A percentile compares a stretch with the other conserved stretches of the same genome.
Evolutionary conservation across 1,284 basidiomycete species (phyloP).

Genomic region (Cutaneotrichosporon sp.): DNA sequence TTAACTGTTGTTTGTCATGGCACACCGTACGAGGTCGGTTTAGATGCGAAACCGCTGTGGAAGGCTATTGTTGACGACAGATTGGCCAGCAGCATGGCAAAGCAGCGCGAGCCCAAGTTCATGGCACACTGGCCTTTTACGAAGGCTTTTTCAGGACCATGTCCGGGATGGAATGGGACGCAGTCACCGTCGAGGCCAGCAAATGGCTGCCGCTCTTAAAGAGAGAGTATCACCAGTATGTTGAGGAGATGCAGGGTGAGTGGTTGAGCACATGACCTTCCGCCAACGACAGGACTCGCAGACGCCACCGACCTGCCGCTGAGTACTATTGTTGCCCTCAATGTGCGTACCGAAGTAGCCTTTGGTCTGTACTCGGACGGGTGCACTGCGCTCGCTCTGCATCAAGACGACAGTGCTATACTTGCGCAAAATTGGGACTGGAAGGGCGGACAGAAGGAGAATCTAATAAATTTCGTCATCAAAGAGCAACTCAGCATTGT

Average conservation of each 20-base stretch:
- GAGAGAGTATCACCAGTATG: constrained; percentile 10
- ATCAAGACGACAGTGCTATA: constrained; percentile 2
- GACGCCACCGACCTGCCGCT: constrained; percentile 8
- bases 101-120: constrained; percentile 9
- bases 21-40: too few relatives aligned
- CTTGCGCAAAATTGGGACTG: constrained; percentile 24
- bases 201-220: constrained; percentile 16
- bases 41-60: too few relatives aligned
- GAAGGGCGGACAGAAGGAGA: constrained; percentile 8
- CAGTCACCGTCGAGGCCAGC: constrained; percentile 7
- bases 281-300: constrained; percentile 12
- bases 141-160: constrained; percentile 10
- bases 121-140: constrained; percentile 19
- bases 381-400: constrained; percentile 11
- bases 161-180: constrained; percentile 15
- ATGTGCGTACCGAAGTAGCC: constrained; percentile 21
- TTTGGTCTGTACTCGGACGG: constrained; percentile 16
- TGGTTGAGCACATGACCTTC: background rate
- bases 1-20: too few relatives aligned
- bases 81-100: constrained; percentile 16
- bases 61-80: constrained; percentile 3
- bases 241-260: constrained; percentile 17
- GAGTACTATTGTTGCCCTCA: constrained; percentile 12
- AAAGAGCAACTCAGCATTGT: constrained; percentile 8
- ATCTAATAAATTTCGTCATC: constrained; percentile 14